Evolutionary conservation across 2,329 filamentous ascomycete species (phyloP), one percentile per base, ranked within the genome.

Genomic region (Sporothrix brasiliensis): DNA sequence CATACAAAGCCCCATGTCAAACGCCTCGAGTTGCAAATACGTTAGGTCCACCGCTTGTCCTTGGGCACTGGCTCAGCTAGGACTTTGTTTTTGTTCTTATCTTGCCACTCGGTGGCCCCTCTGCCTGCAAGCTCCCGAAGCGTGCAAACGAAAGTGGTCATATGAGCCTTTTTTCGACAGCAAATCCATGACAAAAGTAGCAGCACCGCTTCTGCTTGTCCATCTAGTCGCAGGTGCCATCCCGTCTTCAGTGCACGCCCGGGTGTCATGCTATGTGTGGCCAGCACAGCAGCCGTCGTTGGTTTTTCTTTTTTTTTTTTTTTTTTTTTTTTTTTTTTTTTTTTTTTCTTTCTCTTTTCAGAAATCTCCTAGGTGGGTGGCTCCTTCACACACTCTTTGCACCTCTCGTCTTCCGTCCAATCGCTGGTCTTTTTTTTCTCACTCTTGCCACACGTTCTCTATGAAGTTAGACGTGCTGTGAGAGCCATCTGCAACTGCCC

Each of bases 131-230:
- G 39, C 13, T 63, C 41, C 58, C 58, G 58, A 63, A 19, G 10
- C 11, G 13, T 24, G 39, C 21, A 65, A 65, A 49, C 44, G 61
- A 50, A 34, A 65, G 44, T 21, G 60, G 61, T 65, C 61, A 65
- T 63, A 63, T 63, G 39, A 47, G 41, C 10, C 27, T 9, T 27
- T 60, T 63, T 21, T 44, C 4, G 44, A 60, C 39, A 16, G 30
- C 19, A 44, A 44, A 21, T 4, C 34, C 34, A 2, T 41, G n/a
- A 27, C 21, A 7, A 27, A 34, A 27, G 21, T 13, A 63, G 10
- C 10, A 3, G n/a, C 39, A 24, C 27, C 53, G n/a, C n/a, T n/a
- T n/a, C n/a, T n/a, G n/a, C n/a, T n/a, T 34, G 39, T 41, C 27
- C 34, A 34, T 9, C 1, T 34, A 34, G 34, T 34, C 34, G 34